A percentile compares a stretch with the other conserved stretches of the same genome.
Evolutionary conservation across 1,139 yeast genomes (phyloP).

Genomic region (Geotrichum carabidarum): DNA sequence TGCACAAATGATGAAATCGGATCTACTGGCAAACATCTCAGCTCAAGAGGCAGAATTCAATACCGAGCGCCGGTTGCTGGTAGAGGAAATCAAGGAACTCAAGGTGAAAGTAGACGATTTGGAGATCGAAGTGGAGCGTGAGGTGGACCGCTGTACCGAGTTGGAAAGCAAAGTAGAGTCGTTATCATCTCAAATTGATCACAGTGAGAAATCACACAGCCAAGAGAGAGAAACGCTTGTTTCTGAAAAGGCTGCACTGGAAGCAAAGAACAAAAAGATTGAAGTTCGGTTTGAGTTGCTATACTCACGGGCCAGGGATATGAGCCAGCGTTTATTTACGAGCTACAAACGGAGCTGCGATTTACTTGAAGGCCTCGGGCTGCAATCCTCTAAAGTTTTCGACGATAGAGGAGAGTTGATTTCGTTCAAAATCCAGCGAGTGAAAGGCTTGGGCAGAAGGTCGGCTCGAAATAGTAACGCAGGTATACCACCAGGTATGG

Average conservation of each 20-base stretch:
- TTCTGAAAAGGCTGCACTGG: constrained; percentile 4
- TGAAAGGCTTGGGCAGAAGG: constrained; percentile 31
- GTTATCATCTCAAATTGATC: constrained; percentile 11
- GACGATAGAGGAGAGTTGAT: constrained; percentile 29
- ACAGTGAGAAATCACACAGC: background rate
- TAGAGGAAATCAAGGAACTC: constrained; percentile 48
- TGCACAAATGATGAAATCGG: constrained; percentile 47
- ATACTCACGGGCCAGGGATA: constrained; percentile 33
- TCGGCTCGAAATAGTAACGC: constrained; percentile 18
- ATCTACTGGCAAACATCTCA: constrained; percentile 60
- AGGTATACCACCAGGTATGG: constrained; percentile 5
- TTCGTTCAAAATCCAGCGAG: constrained; percentile 33
- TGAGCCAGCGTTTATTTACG: constrained; percentile 38
- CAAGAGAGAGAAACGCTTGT: background rate
- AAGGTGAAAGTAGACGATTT: constrained; percentile 48
- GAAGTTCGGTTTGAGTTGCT: constrained; percentile 17
- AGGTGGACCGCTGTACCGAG: constrained; percentile 20
- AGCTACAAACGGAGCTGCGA: constrained; percentile 48
- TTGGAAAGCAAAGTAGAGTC: constrained; percentile 19
- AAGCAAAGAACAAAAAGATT: constrained; percentile 5
- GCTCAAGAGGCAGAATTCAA: constrained; percentile 57
- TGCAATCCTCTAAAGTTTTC: constrained; percentile 39
- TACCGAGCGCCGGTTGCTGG: constrained; percentile 49
- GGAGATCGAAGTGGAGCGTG: constrained; percentile 43
- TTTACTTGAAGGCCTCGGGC: constrained; percentile 73